Conservation (phyloP, 148 eudicot genomes). For the Spergularia bocconei region DNA sequence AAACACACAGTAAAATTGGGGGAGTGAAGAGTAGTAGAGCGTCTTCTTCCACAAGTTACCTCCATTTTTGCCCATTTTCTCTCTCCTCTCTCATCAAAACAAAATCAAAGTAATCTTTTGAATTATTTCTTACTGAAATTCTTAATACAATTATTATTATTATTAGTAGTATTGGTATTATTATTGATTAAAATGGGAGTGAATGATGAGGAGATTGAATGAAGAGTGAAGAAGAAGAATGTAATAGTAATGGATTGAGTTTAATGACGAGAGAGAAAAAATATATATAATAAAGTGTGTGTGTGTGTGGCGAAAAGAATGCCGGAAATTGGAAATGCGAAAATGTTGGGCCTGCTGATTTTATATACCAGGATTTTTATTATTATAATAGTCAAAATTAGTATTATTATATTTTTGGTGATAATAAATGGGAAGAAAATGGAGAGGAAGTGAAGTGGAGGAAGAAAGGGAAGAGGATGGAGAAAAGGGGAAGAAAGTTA, state of each 20-base stretch:
- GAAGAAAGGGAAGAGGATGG: not conserved
- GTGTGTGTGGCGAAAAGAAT: slow-evolving; percentile 21
- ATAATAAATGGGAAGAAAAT: not conserved
- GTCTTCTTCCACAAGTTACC: slow-evolving; percentile 7
- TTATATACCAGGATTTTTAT: not conserved
- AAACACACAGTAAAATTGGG: slow-evolving; percentile 2
- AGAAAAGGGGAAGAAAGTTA: not conserved
- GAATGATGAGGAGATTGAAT: not conserved
- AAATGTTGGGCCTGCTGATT: slow-evolving; percentile 5
- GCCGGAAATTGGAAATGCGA: slow-evolving; percentile 15
- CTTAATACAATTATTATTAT: no score
- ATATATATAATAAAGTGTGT: not conserved
- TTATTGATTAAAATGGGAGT: no score
- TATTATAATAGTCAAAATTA: not conserved
- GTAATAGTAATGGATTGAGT: slow-evolving; percentile 1
- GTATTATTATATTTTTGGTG: not conserved
- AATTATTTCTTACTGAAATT: not conserved
- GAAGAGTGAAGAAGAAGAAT: not conserved
- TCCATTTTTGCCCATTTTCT: not conserved
- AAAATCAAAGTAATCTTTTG: no score
- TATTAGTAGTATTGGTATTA: no score
- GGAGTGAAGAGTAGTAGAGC: slow-evolving; percentile 11
- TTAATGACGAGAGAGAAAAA: slow-evolving; percentile 14
- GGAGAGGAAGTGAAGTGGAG: not conserved
- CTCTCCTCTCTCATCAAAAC: not conserved